Evolutionary conservation across 352 stramenopile species (phyloP).

Genomic region (Phytophthora boehmeriae): DNA sequence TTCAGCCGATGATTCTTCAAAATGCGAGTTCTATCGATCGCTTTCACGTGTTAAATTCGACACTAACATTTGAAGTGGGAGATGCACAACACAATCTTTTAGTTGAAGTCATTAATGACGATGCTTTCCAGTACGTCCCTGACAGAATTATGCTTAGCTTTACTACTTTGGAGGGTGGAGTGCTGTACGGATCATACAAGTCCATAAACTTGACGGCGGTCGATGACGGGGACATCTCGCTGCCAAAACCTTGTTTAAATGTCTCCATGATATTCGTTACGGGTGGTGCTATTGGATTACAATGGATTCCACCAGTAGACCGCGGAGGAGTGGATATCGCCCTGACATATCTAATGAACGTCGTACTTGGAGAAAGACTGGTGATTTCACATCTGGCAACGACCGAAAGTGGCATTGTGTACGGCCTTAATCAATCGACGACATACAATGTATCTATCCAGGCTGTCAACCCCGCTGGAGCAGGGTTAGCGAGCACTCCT

Average conservation of each 20-base stretch:
- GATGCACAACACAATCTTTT: conserved; percentile 20
- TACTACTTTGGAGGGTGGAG: conserved; percentile 41
- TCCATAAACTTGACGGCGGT: conserved; percentile 42
- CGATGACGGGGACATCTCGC: conserved; percentile 62
- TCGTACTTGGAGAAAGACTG: conserved; percentile 14
- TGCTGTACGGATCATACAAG: conserved; percentile 21
- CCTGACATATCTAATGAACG: conserved; percentile 37
- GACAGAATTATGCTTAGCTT: conserved; percentile 52
- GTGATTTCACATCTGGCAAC: conserved; percentile 4
- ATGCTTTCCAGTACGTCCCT: conserved; percentile 41
- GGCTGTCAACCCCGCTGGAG: conserved; percentile 39
- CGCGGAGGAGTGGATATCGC: conserved; percentile 32
- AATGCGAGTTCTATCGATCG: conserved; percentile 28
- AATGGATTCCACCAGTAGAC: conserved; percentile 51
- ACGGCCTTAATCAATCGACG: conserved; percentile 53
- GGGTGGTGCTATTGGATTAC: conserved; percentile 46
- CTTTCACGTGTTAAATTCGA: conserved; percentile 41
- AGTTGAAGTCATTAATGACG: conserved; percentile 46
- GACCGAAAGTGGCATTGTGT: conserved; percentile 29
- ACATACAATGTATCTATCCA: conserved; percentile 45
- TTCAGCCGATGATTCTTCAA: conserved; percentile 28
- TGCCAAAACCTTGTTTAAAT: conserved; percentile 45
- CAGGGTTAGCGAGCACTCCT: conserved; percentile 22
- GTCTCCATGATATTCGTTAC: conserved; percentile 32
- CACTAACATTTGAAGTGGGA: conserved; percentile 41